A percentile compares a stretch with the other conserved stretches of the same genome.
phyloP scores from a whole-genome alignment of 202 grass and related monocot species.

The Alloteropsis angusta region DNA sequence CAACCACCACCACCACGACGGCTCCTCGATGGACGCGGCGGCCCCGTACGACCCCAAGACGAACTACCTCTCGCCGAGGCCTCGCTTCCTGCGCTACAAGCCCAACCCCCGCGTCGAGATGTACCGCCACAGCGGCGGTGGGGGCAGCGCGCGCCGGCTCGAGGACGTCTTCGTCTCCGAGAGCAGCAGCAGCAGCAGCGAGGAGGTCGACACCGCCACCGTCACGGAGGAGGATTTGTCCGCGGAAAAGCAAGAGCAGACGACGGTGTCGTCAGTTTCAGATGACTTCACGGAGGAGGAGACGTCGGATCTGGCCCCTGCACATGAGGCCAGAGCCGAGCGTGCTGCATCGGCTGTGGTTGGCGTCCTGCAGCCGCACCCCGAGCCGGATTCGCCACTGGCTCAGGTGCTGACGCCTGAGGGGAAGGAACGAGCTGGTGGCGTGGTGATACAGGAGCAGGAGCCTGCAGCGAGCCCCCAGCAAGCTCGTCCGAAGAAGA shows the following conservation, averaged over 20 bases:
- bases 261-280: neutral
- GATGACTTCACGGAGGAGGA: neutral
- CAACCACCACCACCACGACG: neutral
- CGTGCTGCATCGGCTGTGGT: neutral
- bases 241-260: slow-evolving; percentile 28
- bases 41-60: slow-evolving; percentile 78
- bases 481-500: slow-evolving; percentile 22
- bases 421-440: neutral
- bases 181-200: slow-evolving; percentile 22
- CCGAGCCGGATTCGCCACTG: neutral
- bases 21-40: neutral
- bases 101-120: slow-evolving; percentile 54
- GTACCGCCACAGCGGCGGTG: neutral
- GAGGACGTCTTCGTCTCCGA: slow-evolving; percentile 59
- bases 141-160: slow-evolving; percentile 21
- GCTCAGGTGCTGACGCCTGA: neutral
- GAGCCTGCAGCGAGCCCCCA: neutral
- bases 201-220: slow-evolving; percentile 15
- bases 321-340: neutral
- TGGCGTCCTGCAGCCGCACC: neutral
- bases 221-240: neutral
- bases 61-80: slow-evolving; percentile 83
- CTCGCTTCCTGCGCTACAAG: slow-evolving; percentile 74
- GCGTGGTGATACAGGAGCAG: neutral
- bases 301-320: neutral